These are phyloP conservation scores for Fusarium sp. DNA, from an alignment of 2,329 filamentous ascomycete genomes.

Conservation along the genomic window DNA sequence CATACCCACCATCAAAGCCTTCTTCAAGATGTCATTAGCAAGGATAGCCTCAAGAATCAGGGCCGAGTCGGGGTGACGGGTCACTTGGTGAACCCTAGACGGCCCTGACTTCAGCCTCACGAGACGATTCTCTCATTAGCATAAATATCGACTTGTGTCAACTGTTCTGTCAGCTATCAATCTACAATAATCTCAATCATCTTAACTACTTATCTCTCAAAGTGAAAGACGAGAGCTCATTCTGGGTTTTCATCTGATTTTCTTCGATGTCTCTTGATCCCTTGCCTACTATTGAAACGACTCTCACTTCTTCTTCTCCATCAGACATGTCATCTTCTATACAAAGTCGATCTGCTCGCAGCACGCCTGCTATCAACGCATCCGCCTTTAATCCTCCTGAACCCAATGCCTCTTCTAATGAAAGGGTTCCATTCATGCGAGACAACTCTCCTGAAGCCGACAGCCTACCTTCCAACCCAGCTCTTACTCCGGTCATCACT, in stretches of 20 bases:
- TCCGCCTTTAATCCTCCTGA: slow-evolving; percentile 39
- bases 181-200: slow-evolving; percentile 5
- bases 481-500: slow-evolving; percentile 21
- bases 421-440: slow-evolving; percentile 28
- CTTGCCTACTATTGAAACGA: slow-evolving; percentile 31
- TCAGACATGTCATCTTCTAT: slow-evolving; percentile 39
- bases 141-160: slow-evolving; percentile 40
- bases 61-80: slow-evolving; percentile 30
- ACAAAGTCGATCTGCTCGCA: slow-evolving; percentile 40
- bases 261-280: slow-evolving; percentile 30
- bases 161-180: background rate
- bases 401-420: slow-evolving; percentile 16
- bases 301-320: slow-evolving; percentile 21
- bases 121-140: background rate
- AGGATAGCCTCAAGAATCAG: slow-evolving; percentile 38
- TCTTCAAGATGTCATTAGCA: slow-evolving; percentile 41
- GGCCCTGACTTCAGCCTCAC: slow-evolving; percentile 23
- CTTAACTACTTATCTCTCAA: slow-evolving; percentile 1
- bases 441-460: slow-evolving; percentile 19
- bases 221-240: slow-evolving; percentile 12
- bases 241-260: slow-evolving; percentile 1
- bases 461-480: slow-evolving; percentile 10
- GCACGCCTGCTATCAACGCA: slow-evolving; percentile 38
- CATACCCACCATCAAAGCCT: slow-evolving; percentile 34
- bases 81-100: slow-evolving; percentile 10